Conservation (phyloP, 2,329 filamentous ascomycete species). For the Samsoniella hepiali region DNA sequence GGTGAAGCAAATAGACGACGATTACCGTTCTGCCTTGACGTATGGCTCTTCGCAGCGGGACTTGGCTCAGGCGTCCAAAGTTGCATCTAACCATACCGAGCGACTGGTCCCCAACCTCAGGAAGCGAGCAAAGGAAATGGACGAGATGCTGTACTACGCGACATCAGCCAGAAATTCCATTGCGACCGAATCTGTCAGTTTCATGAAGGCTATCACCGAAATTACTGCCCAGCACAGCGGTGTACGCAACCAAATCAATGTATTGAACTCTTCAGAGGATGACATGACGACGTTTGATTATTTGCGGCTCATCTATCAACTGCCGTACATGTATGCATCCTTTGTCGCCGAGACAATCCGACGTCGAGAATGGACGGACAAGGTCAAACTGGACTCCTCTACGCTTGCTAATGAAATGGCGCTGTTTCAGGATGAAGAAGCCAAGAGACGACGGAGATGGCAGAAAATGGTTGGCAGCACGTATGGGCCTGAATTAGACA, state of each 20-base stretch:
- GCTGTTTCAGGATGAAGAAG: conserved; percentile 86
- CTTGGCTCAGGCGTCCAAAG: conserved; percentile 59
- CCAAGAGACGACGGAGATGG: conserved; percentile 86
- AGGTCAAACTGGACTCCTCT: conserved; percentile 82
- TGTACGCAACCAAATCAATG: conserved; percentile 68
- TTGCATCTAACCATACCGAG: conserved; percentile 61
- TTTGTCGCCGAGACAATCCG: conserved; percentile 82
- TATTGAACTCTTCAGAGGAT: conserved; percentile 69
- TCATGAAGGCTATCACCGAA: conserved; percentile 79
- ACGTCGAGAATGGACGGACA: conserved; percentile 86
- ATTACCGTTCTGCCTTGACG: conserved; percentile 73
- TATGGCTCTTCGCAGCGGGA: conserved; percentile 63
- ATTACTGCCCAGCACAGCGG: conserved; percentile 73
- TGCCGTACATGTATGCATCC: conserved; percentile 87
- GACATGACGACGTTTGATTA: conserved; percentile 78
- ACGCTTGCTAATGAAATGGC: conserved; percentile 91
- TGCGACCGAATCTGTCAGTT: conserved; percentile 61
- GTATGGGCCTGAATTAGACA: conserved; percentile 65
- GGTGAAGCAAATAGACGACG: conserved; percentile 79
- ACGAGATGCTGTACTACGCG: conserved; percentile 55
- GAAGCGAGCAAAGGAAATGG: conserved; percentile 58
- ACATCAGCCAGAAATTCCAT: conserved; percentile 66
- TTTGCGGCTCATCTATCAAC: conserved; percentile 72
- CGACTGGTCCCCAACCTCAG: conserved; percentile 57
- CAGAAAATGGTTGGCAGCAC: conserved; percentile 77